Base-by-base conservation (phyloP, 441 rosid genomes). In the Viola pubescens region DNA sequence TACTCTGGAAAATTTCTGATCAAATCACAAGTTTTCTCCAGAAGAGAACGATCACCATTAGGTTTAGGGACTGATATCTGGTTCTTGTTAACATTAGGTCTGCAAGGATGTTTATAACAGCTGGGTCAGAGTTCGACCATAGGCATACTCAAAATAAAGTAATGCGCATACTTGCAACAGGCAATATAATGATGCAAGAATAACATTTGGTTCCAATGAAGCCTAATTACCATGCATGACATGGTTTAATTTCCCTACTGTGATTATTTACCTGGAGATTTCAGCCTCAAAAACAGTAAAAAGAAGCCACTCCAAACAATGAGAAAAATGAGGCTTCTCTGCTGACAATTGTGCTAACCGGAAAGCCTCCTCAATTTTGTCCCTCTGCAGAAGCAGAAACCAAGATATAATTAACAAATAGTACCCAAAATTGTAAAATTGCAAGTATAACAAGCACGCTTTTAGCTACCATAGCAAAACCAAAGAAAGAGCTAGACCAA, bases 291-390 rank as follows among this genome's bases (percentile, higher is more conserved):
- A 94, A 55, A 90, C 99, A 3, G 97, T 88, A 69, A 94, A 94
- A 70, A 90, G 91, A 81, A 90, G 95, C 99, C 96, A 94, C 75
- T 94, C 99, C 68, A 94, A 71, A 78, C 97, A 94, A 73, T 87
- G 95, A 55, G 92, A 88, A 77, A 94, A 94, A 68, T 94, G 97
- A 70, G 97, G 97, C 74, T 88, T 94, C 80, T 85, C 90, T 12
- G 97, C 97, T 41, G 99, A 94, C 77, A 90, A 70, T 60, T 81
- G 94, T 56, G 99, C 99, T 79, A 94, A 77, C 63, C 77, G 80
- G 61, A 94, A 65, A 56, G 97, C 99, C 82, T 94, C 98, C 74
- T 90, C 95, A 43, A 69, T 82, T 84, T 94, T 94, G 73, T 85
- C 83, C 77, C 99, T 81, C 98, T 94, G 82, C 59, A 60, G 69